A percentile compares a stretch with the other conserved stretches of the same genome.
These are phyloP conservation scores for Yarrowia deformans DNA, from an alignment of 805 yeast species.

Conservation along the genomic window DNA sequence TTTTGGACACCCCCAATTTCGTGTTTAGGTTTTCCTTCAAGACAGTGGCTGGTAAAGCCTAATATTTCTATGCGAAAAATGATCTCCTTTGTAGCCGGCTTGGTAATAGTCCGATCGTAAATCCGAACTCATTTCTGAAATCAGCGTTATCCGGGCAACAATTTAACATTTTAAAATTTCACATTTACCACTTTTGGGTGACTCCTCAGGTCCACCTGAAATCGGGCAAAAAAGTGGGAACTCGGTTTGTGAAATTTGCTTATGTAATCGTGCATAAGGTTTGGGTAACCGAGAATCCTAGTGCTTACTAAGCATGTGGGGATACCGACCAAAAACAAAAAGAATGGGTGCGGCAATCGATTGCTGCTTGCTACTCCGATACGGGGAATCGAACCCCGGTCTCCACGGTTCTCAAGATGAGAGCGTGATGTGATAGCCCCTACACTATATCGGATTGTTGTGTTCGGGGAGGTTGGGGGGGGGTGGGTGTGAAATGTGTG, in stretches of 20 bases:
- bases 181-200: too few species aligned
- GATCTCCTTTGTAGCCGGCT: not conserved
- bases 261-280: slow-evolving; percentile 20
- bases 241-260: slow-evolving; percentile 17
- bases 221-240: slow-evolving; percentile 27
- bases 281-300: not conserved
- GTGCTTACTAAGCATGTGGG: too few species aligned
- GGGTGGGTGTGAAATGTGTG: not conserved
- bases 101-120: not conserved
- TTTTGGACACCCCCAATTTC: not conserved
- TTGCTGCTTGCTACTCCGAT: slow-evolving; percentile 19
- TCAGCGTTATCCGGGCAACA: not conserved
- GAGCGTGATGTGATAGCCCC: slow-evolving; percentile 40
- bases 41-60: slow-evolving; percentile 24
- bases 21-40: not conserved
- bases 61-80: not conserved
- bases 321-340: not conserved
- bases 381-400: slow-evolving; percentile 40
- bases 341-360: not conserved
- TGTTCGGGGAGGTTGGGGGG: not conserved
- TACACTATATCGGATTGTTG: slow-evolving; percentile 36
- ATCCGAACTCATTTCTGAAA: too few species aligned
- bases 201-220: too few species aligned
- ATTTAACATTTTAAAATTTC: not conserved
- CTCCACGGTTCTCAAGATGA: slow-evolving; percentile 36